A percentile compares a stretch with the other conserved stretches of the same genome.
These are phyloP conservation scores for Nakazawaea pomicola DNA, from an alignment of 805 yeast genomes.

Conservation along the genomic window DNA sequence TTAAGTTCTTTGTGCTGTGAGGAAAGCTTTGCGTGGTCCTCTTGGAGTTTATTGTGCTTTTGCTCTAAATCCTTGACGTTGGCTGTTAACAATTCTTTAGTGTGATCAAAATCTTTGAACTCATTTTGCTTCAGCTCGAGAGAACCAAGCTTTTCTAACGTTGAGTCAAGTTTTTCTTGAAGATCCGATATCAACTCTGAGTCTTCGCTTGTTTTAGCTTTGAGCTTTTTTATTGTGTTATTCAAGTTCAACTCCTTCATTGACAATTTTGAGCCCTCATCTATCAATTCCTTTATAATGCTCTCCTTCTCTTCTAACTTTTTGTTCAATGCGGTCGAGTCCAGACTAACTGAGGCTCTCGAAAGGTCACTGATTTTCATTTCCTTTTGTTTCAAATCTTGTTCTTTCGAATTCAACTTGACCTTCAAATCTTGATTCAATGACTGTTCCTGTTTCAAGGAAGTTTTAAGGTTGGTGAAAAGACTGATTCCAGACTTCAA, in stretches of 20 bases:
- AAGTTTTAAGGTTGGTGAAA: slow-evolving; percentile 13
- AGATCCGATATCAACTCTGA: slow-evolving; percentile 29
- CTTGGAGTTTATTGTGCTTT: slow-evolving; percentile 19
- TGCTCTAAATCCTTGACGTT: slow-evolving; percentile 17
- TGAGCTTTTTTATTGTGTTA: slow-evolving; percentile 60
- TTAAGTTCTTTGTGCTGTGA: slow-evolving; percentile 28
- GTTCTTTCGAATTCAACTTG: slow-evolving; percentile 7
- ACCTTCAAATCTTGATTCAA: slow-evolving; percentile 11
- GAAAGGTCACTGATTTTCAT: not conserved
- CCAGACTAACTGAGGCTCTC: slow-evolving; percentile 4
- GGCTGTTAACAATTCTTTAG: slow-evolving; percentile 19
- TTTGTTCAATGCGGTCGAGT: slow-evolving; percentile 19
- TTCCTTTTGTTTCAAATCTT: slow-evolving; percentile 1
- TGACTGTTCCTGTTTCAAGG: slow-evolving; percentile 14
- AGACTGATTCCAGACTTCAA: not conserved
- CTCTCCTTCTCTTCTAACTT: slow-evolving; percentile 48
- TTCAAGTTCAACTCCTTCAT: slow-evolving; percentile 64
- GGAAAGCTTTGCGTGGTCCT: slow-evolving; percentile 20
- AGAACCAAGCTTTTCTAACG: slow-evolving; percentile 3
- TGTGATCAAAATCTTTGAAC: slow-evolving; percentile 30
- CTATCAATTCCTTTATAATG: slow-evolving; percentile 58
- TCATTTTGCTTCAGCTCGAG: slow-evolving; percentile 28
- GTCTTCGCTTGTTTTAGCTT: slow-evolving; percentile 36
- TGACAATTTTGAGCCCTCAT: slow-evolving; percentile 73
- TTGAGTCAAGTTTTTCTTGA: slow-evolving; percentile 21